Evolutionary conservation across 2,329 filamentous ascomycete genomes (phyloP), one percentile per base, ranked within the genome.

Genomic region (Colletotrichum aenigma): DNA sequence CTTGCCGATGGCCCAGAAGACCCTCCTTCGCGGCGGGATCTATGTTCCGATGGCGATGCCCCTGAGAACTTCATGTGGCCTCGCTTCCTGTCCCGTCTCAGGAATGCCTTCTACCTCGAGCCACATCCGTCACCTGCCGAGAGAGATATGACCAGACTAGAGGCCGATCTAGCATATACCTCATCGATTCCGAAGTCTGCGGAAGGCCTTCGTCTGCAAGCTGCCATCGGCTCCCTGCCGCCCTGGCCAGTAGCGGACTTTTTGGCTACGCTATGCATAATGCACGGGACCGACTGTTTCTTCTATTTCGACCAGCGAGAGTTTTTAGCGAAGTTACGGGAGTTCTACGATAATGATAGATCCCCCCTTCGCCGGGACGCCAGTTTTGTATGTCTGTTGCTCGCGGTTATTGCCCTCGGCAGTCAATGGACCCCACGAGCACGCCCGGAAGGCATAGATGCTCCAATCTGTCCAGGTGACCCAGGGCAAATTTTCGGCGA

Each of bases 381-480:
- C 4, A 78, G 77, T 58, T 82, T 82, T 43, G 72, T 81, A 18
- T 80, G 81, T 48, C 77, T 81, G 9, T 75, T 79, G 1, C 78
- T 81, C 36, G 78, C 79, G 6, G 76, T 76, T 21, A 78, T 80
- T 66, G 83, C 82, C 0, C 76, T 84, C 6, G 82, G 82, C 5
- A 83, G 83, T 58, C 83, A 84, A 38, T 84, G 81, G 80, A 82
- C 82, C 2, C 77, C 79, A 1, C 74, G 84, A 13, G 81, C 81
- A 58, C 78, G 77, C 60, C 81, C 81, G 3, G 78, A 78, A 13
- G 76, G 74, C 21, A 64, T 78, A 28, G 62, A 70, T 12, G n/a
- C 38, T 61, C n/a, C 36, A 24, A 26, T 18, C 64, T 21, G 65
- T 56, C 7, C 72, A n/a, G 78, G 80, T 52, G 81, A 84, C 68